Conservation (phyloP, 208 protist species). For the Trypanosoma rangeli region DNA sequence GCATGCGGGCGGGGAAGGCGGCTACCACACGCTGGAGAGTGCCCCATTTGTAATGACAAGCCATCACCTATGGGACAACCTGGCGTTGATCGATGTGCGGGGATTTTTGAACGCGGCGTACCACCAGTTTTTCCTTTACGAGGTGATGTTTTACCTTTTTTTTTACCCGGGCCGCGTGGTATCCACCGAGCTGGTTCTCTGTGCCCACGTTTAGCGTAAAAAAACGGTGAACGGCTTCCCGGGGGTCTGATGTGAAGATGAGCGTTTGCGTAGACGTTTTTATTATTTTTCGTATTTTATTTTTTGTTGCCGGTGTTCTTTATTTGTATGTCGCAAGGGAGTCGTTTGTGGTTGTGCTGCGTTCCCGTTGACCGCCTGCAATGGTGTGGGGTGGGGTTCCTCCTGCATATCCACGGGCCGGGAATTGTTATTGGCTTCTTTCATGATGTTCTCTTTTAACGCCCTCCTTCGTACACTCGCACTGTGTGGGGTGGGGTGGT, state of each 20-base stretch:
- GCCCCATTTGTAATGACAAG: conserved; percentile 40
- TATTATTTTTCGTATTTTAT: not conserved
- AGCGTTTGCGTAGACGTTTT: not conserved
- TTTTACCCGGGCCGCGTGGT: conserved; percentile 74
- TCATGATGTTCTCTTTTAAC: too few relatives aligned
- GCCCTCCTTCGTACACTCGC: too few relatives aligned
- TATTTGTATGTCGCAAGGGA: too few relatives aligned
- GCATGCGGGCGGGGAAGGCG: not conserved
- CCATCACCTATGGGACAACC: conserved; percentile 75
- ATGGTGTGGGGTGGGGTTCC: too few relatives aligned
- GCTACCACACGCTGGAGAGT: not conserved
- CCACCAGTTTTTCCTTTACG: conserved; percentile 66
- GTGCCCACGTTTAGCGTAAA: conserved; percentile 53
- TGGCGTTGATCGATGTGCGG: conserved; percentile 56
- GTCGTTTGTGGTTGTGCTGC: too few relatives aligned
- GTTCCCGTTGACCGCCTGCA: too few relatives aligned
- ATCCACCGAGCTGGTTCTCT: conserved; percentile 69
- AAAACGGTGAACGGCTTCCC: conserved; percentile 14
- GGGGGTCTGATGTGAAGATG: conserved; percentile 7
- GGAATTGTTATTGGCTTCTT: too few relatives aligned
- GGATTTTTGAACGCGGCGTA: conserved; percentile 69
- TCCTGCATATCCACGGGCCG: too few relatives aligned
- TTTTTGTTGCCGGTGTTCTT: not conserved
- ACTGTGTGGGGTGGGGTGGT: too few relatives aligned
- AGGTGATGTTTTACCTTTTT: conserved; percentile 83